Evolutionary conservation across 179 eudicot species (phyloP), one percentile per base, ranked within the genome.

Genomic region (Heliamphora pulchella): DNA sequence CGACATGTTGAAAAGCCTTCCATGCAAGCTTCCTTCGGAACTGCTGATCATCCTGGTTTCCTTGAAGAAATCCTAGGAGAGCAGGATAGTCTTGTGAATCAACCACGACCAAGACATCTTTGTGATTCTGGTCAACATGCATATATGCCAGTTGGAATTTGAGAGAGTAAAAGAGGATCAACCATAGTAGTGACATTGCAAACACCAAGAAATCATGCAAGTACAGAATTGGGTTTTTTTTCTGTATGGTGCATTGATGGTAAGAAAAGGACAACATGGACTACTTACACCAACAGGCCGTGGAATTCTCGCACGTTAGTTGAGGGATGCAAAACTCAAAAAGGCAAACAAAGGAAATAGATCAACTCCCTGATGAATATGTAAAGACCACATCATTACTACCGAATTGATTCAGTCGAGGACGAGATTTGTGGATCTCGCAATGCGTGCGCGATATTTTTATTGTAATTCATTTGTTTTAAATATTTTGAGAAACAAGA

Each of bases 1-100:
- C 98, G 77, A 88, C 92, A 78, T 96, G 99, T 75, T 91, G 91
- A 83, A 96, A 96, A 68, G 99, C 98, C 89, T 96, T 96, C 92
- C 96, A 89, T 57, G 99, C 98, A 62, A 96, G 94, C 85, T 78
- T 90, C 85, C 87, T 92, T 69, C 92, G 86, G 53, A 94, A 96
- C 39, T 84, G 86, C 76, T 88, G 91, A 79, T 90, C 92, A 76
- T 88, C 90, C 76, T 83, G 69, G 41, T 83, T 86, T 67, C 86
- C 90, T 79, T 84, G 80, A 53, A 96, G 94, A 79, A 74, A 84
- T 72, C 88, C 96, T 62, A 96, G 70, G 77, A 96, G 91, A 11
- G 81, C 84, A 78, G 90, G 80, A 74, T 96, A 96, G 80, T 96
- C 99, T 84, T 89, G 83, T 76, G 99, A 90, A 86, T 96, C 99